Conservation (phyloP, 225 moss, liverwort and hornwort genomes). For the Neckera pumila region DNA sequence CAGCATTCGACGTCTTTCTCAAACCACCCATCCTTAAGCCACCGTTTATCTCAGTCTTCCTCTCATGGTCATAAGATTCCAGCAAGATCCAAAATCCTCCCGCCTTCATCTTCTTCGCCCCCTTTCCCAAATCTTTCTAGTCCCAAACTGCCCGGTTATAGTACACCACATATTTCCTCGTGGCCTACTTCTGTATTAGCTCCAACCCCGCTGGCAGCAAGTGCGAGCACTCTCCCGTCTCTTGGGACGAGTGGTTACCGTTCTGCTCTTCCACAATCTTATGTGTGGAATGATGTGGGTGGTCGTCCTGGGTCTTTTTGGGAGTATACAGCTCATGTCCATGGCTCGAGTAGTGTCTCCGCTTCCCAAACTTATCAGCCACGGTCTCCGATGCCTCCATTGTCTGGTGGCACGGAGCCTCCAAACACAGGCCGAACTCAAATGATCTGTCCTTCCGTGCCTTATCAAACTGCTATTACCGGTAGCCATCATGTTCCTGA, state of each 20-base stretch:
- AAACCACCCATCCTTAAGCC: background rate
- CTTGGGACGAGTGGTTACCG: background rate
- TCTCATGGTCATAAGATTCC: background rate
- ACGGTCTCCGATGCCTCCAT: background rate
- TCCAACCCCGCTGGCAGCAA: background rate
- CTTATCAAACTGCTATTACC: background rate
- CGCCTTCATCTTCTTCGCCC: background rate
- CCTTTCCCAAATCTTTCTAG: background rate
- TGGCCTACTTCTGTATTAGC: slow-evolving; percentile 3
- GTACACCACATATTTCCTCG: background rate
- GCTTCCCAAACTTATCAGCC: background rate
- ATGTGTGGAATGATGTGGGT: slow-evolving; percentile 1
- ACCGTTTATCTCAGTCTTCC: background rate
- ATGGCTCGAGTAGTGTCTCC: background rate
- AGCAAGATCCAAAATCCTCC: slow-evolving; percentile 2
- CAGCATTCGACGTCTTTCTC: background rate
- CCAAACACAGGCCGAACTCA: background rate
- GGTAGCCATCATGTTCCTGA: background rate
- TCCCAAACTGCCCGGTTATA: background rate
- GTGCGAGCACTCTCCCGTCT: background rate
- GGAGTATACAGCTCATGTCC: slow-evolving; percentile 4
- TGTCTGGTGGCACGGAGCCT: background rate
- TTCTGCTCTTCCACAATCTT: background rate
- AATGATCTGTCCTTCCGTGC: background rate
- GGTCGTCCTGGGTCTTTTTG: slow-evolving; percentile 10